These are phyloP conservation scores for Ceratobasidium sp. DNA, from an alignment of 1,284 basidiomycete species.

Conservation along the genomic window DNA sequence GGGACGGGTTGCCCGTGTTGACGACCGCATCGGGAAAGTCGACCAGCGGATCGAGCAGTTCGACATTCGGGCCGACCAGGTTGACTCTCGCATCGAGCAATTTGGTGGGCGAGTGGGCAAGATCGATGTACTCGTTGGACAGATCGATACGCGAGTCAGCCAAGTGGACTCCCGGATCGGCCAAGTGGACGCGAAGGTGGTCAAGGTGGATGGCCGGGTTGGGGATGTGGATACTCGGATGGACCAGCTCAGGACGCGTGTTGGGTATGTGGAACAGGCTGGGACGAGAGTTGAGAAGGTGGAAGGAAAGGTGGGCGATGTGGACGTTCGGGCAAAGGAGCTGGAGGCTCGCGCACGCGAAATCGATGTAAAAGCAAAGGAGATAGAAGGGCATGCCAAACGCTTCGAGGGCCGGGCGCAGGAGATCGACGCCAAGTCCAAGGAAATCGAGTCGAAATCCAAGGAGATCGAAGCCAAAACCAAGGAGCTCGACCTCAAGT, in stretches of 20 bases:
- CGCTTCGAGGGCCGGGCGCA: slow-evolving; percentile 34
- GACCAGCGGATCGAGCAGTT: slow-evolving; percentile 24
- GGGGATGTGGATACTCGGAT: slow-evolving; percentile 12
- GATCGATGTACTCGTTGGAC: slow-evolving; percentile 7
- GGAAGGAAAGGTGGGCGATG: slow-evolving; percentile 21
- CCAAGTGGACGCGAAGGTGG: slow-evolving; percentile 18
- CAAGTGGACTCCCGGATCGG: slow-evolving; percentile 27
- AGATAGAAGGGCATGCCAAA: slow-evolving; percentile 27
- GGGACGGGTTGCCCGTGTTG: not conserved
- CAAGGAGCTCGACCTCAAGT: slow-evolving; percentile 24
- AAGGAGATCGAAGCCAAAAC: slow-evolving; percentile 36
- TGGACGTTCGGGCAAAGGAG: slow-evolving; percentile 17
- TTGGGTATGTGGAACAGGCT: slow-evolving; percentile 26
- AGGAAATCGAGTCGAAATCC: slow-evolving; percentile 31
- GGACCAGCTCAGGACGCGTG: slow-evolving; percentile 27
- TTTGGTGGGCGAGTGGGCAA: slow-evolving; percentile 21
- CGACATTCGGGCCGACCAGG: slow-evolving; percentile 14
- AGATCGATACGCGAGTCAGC: slow-evolving; percentile 17
- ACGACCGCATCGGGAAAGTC: slow-evolving; percentile 15
- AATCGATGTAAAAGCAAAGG: slow-evolving; percentile 19
- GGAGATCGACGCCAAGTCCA: slow-evolving; percentile 22
- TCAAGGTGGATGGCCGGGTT: slow-evolving; percentile 20
- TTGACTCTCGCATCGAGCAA: slow-evolving; percentile 22
- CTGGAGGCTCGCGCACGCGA: slow-evolving; percentile 26
- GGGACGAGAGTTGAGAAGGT: slow-evolving; percentile 1